Evolutionary conservation across 805 yeast species (phyloP).

Genomic region (Cyberlindnera bimundalis): DNA sequence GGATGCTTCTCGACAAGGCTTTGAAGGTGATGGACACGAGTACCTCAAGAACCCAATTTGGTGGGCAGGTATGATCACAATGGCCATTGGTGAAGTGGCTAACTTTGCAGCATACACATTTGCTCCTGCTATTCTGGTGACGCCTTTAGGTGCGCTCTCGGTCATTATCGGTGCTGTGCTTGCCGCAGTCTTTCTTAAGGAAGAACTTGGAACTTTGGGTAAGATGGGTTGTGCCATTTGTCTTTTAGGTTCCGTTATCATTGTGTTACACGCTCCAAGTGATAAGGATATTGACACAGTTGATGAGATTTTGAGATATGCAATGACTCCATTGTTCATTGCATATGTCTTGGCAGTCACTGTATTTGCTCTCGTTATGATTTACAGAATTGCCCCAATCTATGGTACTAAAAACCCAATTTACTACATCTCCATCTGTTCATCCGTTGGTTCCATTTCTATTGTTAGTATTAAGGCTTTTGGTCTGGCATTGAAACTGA

Average conservation of each 20-base stretch:
- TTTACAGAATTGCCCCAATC: conserved; percentile 76
- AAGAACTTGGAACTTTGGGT: conserved; percentile 83
- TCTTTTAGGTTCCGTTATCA: conserved; percentile 80
- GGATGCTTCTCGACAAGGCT: conserved; percentile 64
- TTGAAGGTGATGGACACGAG: conserved; percentile 68
- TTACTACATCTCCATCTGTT: conserved; percentile 86
- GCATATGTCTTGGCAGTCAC: conserved; percentile 62
- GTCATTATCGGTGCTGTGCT: conserved; percentile 90
- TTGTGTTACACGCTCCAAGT: conserved; percentile 90
- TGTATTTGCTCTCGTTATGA: conserved; percentile 70
- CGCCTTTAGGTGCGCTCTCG: conserved; percentile 87
- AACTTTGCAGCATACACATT: conserved; percentile 93
- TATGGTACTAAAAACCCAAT: conserved; percentile 81
- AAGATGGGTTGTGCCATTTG: conserved; percentile 93
- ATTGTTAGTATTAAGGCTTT: conserved; percentile 92
- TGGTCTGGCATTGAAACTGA: conserved; percentile 85
- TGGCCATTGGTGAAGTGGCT: conserved; percentile 91
- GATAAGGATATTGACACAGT: conserved; percentile 86
- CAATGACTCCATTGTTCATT: conserved; percentile 73
- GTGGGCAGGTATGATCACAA: conserved; percentile 90
- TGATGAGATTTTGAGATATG: conserved; percentile 80
- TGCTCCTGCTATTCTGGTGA: conserved; percentile 90
- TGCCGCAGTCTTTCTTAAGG: conserved; percentile 81
- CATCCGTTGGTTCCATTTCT: conserved; percentile 84
- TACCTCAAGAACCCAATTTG: conserved; percentile 83